Conservation (phyloP, 805 yeast genomes). For the Yarrowia yakushimensis region DNA sequence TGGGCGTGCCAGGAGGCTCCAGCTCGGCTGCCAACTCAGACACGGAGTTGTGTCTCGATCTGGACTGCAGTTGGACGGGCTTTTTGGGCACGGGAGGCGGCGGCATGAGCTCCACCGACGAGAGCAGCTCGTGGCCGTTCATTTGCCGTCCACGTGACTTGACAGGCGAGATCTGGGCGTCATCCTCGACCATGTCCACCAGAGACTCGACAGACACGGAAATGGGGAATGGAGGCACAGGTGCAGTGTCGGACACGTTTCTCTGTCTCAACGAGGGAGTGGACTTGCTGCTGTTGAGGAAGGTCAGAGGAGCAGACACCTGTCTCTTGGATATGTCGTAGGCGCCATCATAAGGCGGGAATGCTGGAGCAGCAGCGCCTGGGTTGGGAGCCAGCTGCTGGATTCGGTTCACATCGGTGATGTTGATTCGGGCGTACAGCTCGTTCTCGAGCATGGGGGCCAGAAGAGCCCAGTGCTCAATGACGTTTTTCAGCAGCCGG, state of each 20-base stretch:
- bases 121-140: not conserved
- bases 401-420: not conserved
- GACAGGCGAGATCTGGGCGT: not conserved
- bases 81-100: conserved; percentile 20
- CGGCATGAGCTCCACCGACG: not conserved
- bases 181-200: not conserved
- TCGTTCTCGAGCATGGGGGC: conserved; percentile 4
- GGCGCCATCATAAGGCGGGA: conserved; percentile 13
- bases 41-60: conserved; percentile 2
- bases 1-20: conserved; percentile 4
- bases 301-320: conserved; percentile 12
- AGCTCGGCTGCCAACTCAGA: conserved; percentile 3
- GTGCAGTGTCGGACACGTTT: conserved; percentile 8
- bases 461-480: conserved; percentile 50
- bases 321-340: conserved; percentile 6
- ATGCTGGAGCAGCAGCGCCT: not conserved
- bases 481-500: conserved; percentile 51
- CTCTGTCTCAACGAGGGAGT: conserved; percentile 2
- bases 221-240: conserved; percentile 7
- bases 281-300: conserved; percentile 3
- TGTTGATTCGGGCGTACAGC: conserved; percentile 14
- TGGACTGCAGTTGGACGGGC: conserved; percentile 10
- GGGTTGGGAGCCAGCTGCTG: not conserved
- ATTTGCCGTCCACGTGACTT: conserved; percentile 13
- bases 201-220: conserved; percentile 20